These are phyloP conservation scores for Salix caprea DNA, from an alignment of 345 rosid species.

Conservation along the genomic window DNA sequence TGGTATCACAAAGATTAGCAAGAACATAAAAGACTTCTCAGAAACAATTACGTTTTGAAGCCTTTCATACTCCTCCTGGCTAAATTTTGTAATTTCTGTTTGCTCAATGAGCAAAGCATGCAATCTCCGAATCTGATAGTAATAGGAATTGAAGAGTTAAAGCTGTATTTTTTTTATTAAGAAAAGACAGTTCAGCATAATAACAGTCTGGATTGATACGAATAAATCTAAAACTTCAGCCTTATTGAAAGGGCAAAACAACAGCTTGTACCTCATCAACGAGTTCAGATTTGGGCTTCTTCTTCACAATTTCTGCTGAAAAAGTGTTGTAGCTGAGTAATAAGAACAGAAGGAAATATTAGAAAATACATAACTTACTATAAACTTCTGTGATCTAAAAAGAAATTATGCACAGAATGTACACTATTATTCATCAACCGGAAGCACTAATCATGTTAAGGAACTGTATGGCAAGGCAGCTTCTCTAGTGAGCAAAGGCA, in stretches of 20 bases:
- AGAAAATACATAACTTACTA: neutral
- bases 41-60: slow-evolving; percentile 60
- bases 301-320: slow-evolving; percentile 74
- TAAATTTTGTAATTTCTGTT: slow-evolving; percentile 58
- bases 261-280: slow-evolving; percentile 59
- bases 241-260: neutral
- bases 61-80: slow-evolving; percentile 78
- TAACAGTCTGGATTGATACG: neutral
- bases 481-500: neutral
- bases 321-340: slow-evolving; percentile 70
- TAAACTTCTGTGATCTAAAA: neutral
- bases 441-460: neutral
- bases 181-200: neutral
- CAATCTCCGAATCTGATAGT: slow-evolving; percentile 60
- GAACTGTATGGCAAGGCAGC: neutral
- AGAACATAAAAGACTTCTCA: neutral
- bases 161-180: neutral
- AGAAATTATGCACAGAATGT: neutral
- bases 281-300: slow-evolving; percentile 72
- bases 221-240: slow-evolving; percentile 1
- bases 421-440: neutral
- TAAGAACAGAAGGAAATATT: slow-evolving; percentile 13
- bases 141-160: slow-evolving; percentile 5
- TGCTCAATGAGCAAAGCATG: slow-evolving; percentile 71
- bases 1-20: neutral